phyloP scores from a whole-genome alignment of 2,329 filamentous ascomycete species.

The Fusarium burgessii region DNA sequence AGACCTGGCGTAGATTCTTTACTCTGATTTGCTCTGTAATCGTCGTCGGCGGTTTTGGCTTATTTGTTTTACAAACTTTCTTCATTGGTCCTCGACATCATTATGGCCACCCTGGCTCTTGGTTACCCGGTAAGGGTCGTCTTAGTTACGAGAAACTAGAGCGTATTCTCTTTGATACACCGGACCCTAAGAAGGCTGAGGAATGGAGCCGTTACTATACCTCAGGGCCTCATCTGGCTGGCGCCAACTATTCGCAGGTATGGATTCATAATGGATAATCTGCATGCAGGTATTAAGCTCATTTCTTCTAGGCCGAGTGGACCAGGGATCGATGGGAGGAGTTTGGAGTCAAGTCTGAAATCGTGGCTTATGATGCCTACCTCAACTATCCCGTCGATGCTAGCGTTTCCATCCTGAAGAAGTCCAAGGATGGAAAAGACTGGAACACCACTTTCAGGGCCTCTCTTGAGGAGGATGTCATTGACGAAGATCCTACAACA shows the following conservation, averaged over 20 bases:
- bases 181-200: conserved; percentile 66
- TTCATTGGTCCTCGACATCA: conserved; percentile 54
- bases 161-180: conserved; percentile 68
- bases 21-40: conserved; percentile 70
- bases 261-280: not conserved
- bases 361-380: conserved; percentile 80
- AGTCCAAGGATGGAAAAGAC: conserved; percentile 49
- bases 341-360: conserved; percentile 73
- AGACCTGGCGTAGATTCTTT: conserved; percentile 73
- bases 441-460: conserved; percentile 82
- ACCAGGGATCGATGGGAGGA: conserved; percentile 79
- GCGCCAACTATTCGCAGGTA: conserved; percentile 80
- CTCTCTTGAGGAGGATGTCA: conserved; percentile 83
- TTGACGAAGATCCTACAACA: conserved; percentile 85
- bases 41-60: conserved; percentile 62
- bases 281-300: not conserved
- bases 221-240: conserved; percentile 78
- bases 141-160: conserved; percentile 64
- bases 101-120: conserved; percentile 49
- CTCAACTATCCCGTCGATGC: conserved; percentile 82
- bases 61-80: conserved; percentile 62
- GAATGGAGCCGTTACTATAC: conserved; percentile 87
- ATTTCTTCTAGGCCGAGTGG: conserved; percentile 70
- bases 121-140: conserved; percentile 43
- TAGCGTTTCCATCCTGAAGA: conserved; percentile 72